phyloP scores from a whole-genome alignment of 345 rosid genomes.

The Boechera retrofracta region DNA sequence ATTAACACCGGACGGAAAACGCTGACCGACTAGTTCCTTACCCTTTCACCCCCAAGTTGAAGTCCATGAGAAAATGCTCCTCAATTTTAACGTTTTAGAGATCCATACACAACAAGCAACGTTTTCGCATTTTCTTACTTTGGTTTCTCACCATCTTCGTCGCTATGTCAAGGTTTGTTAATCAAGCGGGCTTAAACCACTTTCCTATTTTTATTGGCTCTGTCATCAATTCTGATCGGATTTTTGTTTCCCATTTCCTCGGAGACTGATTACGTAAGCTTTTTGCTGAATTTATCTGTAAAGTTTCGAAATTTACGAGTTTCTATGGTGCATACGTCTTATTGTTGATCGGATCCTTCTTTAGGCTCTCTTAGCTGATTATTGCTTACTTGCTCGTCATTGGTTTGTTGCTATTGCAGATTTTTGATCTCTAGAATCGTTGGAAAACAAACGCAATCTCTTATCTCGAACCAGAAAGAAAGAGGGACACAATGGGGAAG shows the following conservation, averaged over 20 bases:
- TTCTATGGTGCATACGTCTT: neutral
- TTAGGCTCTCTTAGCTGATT: neutral
- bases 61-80: conserved; percentile 49
- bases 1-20: conserved; percentile 28
- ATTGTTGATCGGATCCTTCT: conserved; percentile 22
- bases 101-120: conserved; percentile 19
- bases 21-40: neutral
- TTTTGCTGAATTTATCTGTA: neutral
- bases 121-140: conserved; percentile 25
- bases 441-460: conserved; percentile 27
- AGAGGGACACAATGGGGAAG: conserved; percentile 33
- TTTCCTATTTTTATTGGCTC: neutral
- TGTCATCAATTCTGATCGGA: conserved; percentile 6
- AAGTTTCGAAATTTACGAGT: conserved; percentile 26
- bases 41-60: neutral
- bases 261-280: conserved; percentile 24
- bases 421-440: conserved; percentile 30
- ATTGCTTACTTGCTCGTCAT: neutral
- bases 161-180: conserved; percentile 48
- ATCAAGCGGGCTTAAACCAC: neutral
- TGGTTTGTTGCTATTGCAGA: conserved; percentile 31
- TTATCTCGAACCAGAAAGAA: conserved; percentile 33
- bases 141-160: conserved; percentile 27
- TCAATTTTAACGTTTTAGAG: conserved; percentile 31
- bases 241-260: conserved; percentile 37